Evolutionary conservation across 495 filamentous ascomycete genomes (phyloP), one percentile per base, ranked within the genome.

Genomic region (Aspergillus coremiiformis): DNA sequence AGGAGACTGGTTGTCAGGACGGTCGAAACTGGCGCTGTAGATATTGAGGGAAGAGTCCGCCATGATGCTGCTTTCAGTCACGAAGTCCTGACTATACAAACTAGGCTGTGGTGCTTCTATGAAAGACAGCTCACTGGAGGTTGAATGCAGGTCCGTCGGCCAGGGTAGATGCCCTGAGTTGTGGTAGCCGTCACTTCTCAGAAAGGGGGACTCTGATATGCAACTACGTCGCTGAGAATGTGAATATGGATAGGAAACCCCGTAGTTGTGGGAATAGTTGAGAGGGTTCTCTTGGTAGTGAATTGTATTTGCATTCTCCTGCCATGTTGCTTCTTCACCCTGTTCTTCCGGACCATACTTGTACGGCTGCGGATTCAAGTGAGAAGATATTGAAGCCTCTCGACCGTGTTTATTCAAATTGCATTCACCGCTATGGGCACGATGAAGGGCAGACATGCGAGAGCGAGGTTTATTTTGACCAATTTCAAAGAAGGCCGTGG

Each of bases 11-110:
- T 57, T 42, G 5, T 55, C 41, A 14, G 56, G 51, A 11, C 46
- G 56, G 43, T 62, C 59, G 20, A 59, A 62, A 37, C 47, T 56
- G 19, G 47, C 53, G 7, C 53, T 39, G 20, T 62, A 62, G 33
- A 59, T 30, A 17, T 52, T 51, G 9, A 62, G 32, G 6, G 59
- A 53, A 14, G 58, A 49, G 8, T 49, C 12, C 19, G 45, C 33
- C 26, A 47, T 23, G 19, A 50, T 17, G n/a, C 43, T 47, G 15
- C 41, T 47, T 0, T 47, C 26, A 10, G 46, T 33, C 0, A 17
- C 15, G n/a, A 39, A 1, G 2, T 39, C 49, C 14, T 47, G 51
- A n/a, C 26, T 17, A 24, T 47, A 45, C 11, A 26, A 17, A 9
- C 21, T 35, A 0, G 45, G 12, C 8, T 27, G 39, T 29, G 30